Evolutionary conservation across 139 green algal species (phyloP).

Genomic region (Chlamydomonas sp.): DNA sequence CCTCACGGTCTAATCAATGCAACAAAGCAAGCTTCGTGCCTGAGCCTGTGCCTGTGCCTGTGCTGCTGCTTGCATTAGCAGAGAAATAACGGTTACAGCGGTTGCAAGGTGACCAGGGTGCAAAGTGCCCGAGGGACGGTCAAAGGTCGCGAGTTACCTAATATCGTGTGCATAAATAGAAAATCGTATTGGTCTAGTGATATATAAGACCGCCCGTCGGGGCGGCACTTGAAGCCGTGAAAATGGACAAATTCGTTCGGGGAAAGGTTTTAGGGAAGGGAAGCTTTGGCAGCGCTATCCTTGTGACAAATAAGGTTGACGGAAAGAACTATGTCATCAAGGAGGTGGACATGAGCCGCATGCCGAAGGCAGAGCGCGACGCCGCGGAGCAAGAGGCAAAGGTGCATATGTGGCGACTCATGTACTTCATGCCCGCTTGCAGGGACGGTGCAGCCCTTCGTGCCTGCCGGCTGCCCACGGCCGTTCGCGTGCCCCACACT

Average conservation of each 20-base stretch:
- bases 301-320: constrained; percentile 67
- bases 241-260: constrained; percentile 58
- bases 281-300: constrained; percentile 68
- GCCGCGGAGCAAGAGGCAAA: constrained; percentile 71
- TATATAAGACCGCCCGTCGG: not conserved
- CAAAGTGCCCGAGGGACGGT: too few species aligned
- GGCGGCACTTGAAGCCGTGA: not conserved
- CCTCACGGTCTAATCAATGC: too few species aligned
- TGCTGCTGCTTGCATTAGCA: too few species aligned
- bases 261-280: constrained; percentile 74
- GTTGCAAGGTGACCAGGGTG: too few species aligned
- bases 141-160: too few species aligned
- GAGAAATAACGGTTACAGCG: too few species aligned
- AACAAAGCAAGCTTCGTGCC: too few species aligned
- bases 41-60: too few species aligned
- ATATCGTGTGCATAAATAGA: too few species aligned
- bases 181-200: too few species aligned
- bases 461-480: too few species aligned
- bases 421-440: not conserved
- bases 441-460: not conserved
- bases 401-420: constrained; percentile 42
- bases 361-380: constrained; percentile 68
- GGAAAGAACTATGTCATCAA: constrained; percentile 82
- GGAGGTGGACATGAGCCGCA: constrained; percentile 75
- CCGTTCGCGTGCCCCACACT: too few species aligned